phyloP scores from a whole-genome alignment of 2,329 filamentous ascomycete genomes.

The Colletotrichum filicis region DNA sequence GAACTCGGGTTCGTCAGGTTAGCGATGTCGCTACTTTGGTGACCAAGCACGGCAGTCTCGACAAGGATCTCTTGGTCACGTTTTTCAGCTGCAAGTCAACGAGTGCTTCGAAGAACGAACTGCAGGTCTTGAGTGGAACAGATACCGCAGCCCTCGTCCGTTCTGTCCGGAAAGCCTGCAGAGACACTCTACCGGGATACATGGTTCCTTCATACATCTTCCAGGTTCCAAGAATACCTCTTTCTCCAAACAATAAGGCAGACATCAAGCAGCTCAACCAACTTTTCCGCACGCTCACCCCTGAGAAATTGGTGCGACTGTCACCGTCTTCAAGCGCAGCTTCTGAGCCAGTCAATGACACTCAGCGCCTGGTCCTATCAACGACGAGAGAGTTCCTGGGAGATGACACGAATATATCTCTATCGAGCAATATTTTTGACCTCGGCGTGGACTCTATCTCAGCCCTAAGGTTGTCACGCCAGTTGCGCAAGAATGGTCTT shows the following conservation, averaged over 20 bases:
- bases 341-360: slow-evolving; percentile 43
- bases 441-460: slow-evolving; percentile 91
- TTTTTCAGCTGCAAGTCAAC: slow-evolving; percentile 66
- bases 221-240: slow-evolving; percentile 75
- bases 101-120: background rate
- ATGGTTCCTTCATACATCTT: slow-evolving; percentile 93
- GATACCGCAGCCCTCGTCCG: slow-evolving; percentile 39
- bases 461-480: slow-evolving; percentile 74
- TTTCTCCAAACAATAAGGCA: slow-evolving; percentile 91
- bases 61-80: slow-evolving; percentile 85
- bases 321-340: slow-evolving; percentile 41
- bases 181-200: slow-evolving; percentile 77
- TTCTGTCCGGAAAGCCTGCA: slow-evolving; percentile 63
- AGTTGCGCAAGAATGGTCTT: slow-evolving; percentile 73
- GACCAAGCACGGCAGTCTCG: slow-evolving; percentile 72
- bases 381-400: slow-evolving; percentile 65
- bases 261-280: slow-evolving; percentile 76
- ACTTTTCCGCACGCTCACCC: slow-evolving; percentile 71
- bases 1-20: slow-evolving; percentile 65
- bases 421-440: slow-evolving; percentile 80
- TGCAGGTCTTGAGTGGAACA: slow-evolving; percentile 39
- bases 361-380: slow-evolving; percentile 60
- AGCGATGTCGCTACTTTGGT: slow-evolving; percentile 83
- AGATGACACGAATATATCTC: slow-evolving; percentile 55
- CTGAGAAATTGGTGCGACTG: slow-evolving; percentile 70